Conservation (phyloP, 768 basidiomycete species). For the Xerocomellus intermedius region DNA sequence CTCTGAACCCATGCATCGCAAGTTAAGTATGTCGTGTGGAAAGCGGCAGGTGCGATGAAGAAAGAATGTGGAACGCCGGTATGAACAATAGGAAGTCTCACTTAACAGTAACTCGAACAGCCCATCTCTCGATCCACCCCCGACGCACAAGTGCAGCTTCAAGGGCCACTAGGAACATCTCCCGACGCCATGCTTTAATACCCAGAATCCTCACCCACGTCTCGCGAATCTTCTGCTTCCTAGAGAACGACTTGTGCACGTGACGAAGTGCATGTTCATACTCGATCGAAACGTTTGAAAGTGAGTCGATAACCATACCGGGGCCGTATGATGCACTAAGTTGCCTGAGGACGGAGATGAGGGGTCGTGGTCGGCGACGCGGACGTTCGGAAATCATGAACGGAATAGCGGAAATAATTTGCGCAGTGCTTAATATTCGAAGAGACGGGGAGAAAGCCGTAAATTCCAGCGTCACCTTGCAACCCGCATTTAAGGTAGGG, state of each 20-base stretch:
- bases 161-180: conserved; percentile 47
- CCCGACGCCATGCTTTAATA: conserved; percentile 43
- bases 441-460: conserved; percentile 40
- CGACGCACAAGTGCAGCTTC: conserved; percentile 50
- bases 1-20: not conserved
- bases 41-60: not conserved
- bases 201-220: conserved; percentile 25
- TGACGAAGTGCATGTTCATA: conserved; percentile 22
- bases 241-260: conserved; percentile 6
- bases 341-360: conserved; percentile 38
- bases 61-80: not conserved
- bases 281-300: conserved; percentile 41
- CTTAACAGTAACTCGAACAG: conserved; percentile 22
- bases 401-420: conserved; percentile 44
- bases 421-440: conserved; percentile 34
- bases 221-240: conserved; percentile 13
- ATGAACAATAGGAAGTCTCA: conserved; percentile 5
- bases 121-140: conserved; percentile 49
- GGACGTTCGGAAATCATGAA: conserved; percentile 37
- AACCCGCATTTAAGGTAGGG: conserved; percentile 15
- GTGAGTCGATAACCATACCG: conserved; percentile 31
- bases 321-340: conserved; percentile 29
- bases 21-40: too few relatives aligned
- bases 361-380: conserved; percentile 36
- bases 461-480: conserved; percentile 32